Evolutionary conservation across 352 stramenopile genomes (phyloP).

Genomic region (Globisporangium orthogonon): DNA sequence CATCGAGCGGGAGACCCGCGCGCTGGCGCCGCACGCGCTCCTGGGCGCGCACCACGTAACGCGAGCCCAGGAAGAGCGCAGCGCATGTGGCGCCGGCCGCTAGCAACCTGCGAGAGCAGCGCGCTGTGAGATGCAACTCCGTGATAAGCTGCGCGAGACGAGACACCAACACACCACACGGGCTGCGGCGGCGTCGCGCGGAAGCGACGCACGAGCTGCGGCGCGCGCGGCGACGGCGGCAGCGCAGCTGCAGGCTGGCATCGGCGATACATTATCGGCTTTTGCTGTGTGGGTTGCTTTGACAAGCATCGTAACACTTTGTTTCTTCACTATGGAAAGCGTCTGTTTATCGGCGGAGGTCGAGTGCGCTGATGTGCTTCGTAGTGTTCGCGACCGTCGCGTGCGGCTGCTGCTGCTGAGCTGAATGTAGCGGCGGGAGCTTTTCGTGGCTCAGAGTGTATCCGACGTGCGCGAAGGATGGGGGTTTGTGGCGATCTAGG

Average conservation of each 20-base stretch:
- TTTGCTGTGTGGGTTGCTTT: not conserved
- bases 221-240: too few species aligned
- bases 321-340: not conserved
- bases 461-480: not conserved
- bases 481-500: conserved; percentile 5
- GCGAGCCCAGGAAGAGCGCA: conserved; percentile 44
- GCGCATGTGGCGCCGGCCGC: conserved; percentile 33
- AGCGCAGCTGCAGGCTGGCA: not conserved
- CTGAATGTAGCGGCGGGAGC: conserved; percentile 4
- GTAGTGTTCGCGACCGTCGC: conserved; percentile 30
- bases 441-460: not conserved
- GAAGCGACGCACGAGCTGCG: conserved; percentile 25
- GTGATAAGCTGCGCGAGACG: not conserved
- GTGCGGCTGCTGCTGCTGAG: conserved; percentile 7
- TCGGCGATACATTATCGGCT: not conserved
- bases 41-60: conserved; percentile 51
- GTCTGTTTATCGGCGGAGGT: conserved; percentile 13
- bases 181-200: conserved; percentile 45
- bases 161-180: conserved; percentile 21
- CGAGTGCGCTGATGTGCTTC: conserved; percentile 36
- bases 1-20: conserved; percentile 38
- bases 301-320: not conserved
- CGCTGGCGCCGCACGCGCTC: conserved; percentile 41
- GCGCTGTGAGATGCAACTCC: too few species aligned
- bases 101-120: conserved; percentile 20